These are phyloP conservation scores for Penicillium palitans DNA, from an alignment of 2,329 filamentous ascomycete species.

Conservation along the genomic window DNA sequence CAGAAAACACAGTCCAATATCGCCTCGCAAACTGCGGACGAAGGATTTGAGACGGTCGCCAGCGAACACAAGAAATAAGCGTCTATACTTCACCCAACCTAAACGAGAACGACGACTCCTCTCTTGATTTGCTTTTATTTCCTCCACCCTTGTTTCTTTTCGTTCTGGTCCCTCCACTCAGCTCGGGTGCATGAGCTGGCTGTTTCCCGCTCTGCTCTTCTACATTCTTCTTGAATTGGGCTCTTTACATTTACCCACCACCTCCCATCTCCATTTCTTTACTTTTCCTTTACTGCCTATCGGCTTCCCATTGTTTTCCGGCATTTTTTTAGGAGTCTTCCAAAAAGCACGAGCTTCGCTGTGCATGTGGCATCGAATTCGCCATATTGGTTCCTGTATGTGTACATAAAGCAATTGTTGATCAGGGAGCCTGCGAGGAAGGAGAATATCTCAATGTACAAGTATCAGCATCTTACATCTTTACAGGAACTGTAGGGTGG, in stretches of 20 bases:
- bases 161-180: neutral
- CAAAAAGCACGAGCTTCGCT: constrained; percentile 6
- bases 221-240: neutral
- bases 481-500: neutral
- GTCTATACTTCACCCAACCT: constrained; percentile 2
- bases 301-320: neutral
- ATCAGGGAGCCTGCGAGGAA: constrained; percentile 7
- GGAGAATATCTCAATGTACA: constrained; percentile 16
- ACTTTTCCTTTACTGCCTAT: neutral
- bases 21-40: constrained; percentile 51
- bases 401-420: constrained; percentile 19
- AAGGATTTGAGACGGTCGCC: constrained; percentile 49
- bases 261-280: neutral
- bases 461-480: neutral
- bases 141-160: neutral
- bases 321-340: constrained; percentile 18
- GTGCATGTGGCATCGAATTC: neutral
- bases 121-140: constrained; percentile 8
- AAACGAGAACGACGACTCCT: constrained; percentile 15
- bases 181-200: neutral
- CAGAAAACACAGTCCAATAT: constrained; percentile 32
- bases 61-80: constrained; percentile 31
- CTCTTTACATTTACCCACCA: neutral
- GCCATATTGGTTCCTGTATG: constrained; percentile 9
- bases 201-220: constrained; percentile 9